Evolutionary conservation across 768 basidiomycete species (phyloP).

Genomic region (Pleurotus tuoliensis): DNA sequence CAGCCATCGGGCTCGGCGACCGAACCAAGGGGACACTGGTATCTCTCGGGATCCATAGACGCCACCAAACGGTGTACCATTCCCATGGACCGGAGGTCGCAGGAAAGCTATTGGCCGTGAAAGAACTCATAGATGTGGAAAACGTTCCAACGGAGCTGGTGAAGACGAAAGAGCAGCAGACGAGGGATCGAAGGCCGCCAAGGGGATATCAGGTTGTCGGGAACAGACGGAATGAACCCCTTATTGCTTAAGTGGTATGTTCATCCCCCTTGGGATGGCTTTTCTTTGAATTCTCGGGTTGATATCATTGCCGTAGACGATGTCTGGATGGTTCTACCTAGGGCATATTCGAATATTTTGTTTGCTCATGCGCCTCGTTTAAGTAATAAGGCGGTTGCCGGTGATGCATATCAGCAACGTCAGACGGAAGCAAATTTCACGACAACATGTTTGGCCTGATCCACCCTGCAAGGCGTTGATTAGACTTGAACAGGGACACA

Average conservation of each 20-base stretch:
- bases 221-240: slow-evolving; percentile 22
- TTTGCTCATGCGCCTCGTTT: background rate
- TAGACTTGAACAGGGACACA: background rate
- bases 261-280: too few species aligned
- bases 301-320: background rate
- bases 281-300: background rate
- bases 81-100: slow-evolving; percentile 68
- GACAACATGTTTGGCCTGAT: slow-evolving; percentile 4
- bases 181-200: slow-evolving; percentile 58
- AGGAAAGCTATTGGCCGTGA: slow-evolving; percentile 83
- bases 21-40: slow-evolving; percentile 69
- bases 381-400: slow-evolving; percentile 1
- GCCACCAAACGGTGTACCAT: slow-evolving; percentile 84
- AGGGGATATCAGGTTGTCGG: slow-evolving; percentile 65
- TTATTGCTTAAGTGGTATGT: background rate
- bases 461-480: slow-evolving; percentile 2
- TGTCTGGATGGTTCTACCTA: too few species aligned
- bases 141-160: slow-evolving; percentile 73
- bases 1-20: slow-evolving; percentile 77
- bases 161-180: slow-evolving; percentile 66
- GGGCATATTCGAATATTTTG: too few species aligned
- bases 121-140: slow-evolving; percentile 86
- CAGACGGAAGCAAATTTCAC: slow-evolving; percentile 2
- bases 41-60: slow-evolving; percentile 79
- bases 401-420: background rate